Percentiles rank a stretch among this genome's conserved stretches.
Evolutionary conservation across 345 rosid genomes (phyloP).

Genomic region (Excoecaria agallocha): DNA sequence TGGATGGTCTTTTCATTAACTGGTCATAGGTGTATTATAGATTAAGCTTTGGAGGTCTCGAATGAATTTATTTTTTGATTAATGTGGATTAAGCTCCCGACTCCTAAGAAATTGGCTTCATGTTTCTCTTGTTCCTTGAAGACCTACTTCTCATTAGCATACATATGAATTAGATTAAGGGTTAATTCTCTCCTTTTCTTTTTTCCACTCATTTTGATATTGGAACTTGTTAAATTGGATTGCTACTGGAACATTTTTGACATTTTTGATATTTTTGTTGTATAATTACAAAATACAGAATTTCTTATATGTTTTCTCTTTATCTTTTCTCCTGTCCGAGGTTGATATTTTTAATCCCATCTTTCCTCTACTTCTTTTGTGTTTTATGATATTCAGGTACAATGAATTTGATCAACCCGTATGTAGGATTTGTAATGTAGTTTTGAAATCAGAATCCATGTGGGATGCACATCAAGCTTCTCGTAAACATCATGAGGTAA

Average conservation of each 20-base stretch:
- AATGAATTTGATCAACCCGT: constrained; percentile 86
- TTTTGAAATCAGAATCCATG: constrained; percentile 70
- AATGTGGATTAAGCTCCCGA: background rate
- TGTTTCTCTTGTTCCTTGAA: background rate
- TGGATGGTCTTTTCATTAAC: background rate
- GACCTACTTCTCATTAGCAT: background rate
- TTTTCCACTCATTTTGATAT: background rate
- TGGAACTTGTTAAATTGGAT: too few relatives aligned
- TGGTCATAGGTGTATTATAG: background rate
- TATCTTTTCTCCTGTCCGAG: background rate
- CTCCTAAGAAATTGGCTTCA: background rate
- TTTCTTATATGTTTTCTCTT: too few relatives aligned
- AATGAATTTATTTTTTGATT: background rate
- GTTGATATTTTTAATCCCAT: background rate
- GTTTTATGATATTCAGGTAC: constrained; percentile 45
- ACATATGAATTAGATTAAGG: background rate
- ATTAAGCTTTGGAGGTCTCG: background rate
- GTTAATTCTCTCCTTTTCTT: background rate
- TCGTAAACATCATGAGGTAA: constrained; percentile 85
- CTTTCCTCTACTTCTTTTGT: background rate
- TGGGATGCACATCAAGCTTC: constrained; percentile 99
- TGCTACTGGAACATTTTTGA: too few relatives aligned
- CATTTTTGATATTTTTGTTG: too few relatives aligned
- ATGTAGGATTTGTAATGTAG: constrained; percentile 77
- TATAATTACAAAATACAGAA: too few relatives aligned